Base-by-base conservation (phyloP, 192 early-diverging fungal genomes). In the Backusella westeae region DNA sequence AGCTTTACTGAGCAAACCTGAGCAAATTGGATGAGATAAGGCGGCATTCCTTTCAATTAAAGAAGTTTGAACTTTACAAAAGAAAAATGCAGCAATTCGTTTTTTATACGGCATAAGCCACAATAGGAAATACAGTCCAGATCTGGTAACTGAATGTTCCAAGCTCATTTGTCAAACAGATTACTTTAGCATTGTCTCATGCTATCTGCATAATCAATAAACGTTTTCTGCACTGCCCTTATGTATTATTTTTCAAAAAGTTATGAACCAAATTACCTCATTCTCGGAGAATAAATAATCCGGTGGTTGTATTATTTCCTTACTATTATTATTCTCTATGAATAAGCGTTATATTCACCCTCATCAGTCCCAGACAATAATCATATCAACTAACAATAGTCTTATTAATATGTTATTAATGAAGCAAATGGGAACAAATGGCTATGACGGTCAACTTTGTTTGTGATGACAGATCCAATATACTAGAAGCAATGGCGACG, bases 1-100 rank as follows among this genome's bases (percentile, higher is more conserved):
- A 35, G 15, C 3, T 19, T 15, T 34, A 68, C 8, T n/a, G 0
- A 68, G 29, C 29, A 14, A 39, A 70, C 69, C 69, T 71, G 70
- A 49, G 70, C 70, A 44, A 71, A 71, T 46, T 71, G 70, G 15
- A 71, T 41, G 17, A 71, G 70, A 17, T 42, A 71, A 6, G 70
- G 42, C 23, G 70, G 70, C 70, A 71, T 71, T 23, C 12, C 34
- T 44, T 15, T 63, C 46, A 19, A 63, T 12, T 63, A n/a, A 63
- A 63, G 23, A 63, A 63, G 56, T 63, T 63, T 29, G 26, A 63
- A 63, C 29, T 63, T 12, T 63, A 63, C n/a, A 12, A 63, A 63
- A 63, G 10, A 29, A 63, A 63, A 63, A 63, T 63, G 12, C 56
- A 63, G 23, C 10, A 26, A 14, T 49, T 49, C 56, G 23, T 12